Conservation (phyloP, 129 eudicot species). For the Cynara cardunculus region DNA sequence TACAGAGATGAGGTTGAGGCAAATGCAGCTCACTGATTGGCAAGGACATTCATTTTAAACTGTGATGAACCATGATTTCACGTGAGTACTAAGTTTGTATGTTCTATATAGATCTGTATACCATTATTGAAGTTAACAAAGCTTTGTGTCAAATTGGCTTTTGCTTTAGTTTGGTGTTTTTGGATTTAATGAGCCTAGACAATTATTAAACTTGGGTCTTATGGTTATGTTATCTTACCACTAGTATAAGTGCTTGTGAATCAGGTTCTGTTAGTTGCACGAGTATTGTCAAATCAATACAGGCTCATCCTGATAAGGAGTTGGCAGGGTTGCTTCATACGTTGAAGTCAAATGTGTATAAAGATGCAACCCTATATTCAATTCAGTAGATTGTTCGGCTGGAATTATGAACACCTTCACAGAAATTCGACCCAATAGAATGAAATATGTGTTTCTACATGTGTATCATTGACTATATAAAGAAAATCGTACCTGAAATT, state of each 20-base stretch:
- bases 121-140: not conserved
- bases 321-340: slow-evolving; percentile 62
- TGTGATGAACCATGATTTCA: not conserved
- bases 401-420: no score
- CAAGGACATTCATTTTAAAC: not conserved
- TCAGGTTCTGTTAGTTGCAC: slow-evolving; percentile 87
- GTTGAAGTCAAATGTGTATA: slow-evolving; percentile 58
- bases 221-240: slow-evolving; percentile 6
- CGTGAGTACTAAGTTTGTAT: not conserved
- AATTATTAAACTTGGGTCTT: not conserved
- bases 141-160: not conserved
- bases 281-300: slow-evolving; percentile 85
- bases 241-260: not conserved
- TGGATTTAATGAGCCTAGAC: not conserved
- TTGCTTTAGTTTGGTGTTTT: not conserved
- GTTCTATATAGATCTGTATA: not conserved
- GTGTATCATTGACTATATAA: no score
- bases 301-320: slow-evolving; percentile 88
- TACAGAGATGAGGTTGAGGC: not conserved
- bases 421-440: no score
- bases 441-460: no score
- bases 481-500: no score
- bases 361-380: no score
- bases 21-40: not conserved
- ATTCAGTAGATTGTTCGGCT: no score